phyloP scores from a whole-genome alignment of 2,329 filamentous ascomycete genomes.

The Harringtonia lauricola region DNA sequence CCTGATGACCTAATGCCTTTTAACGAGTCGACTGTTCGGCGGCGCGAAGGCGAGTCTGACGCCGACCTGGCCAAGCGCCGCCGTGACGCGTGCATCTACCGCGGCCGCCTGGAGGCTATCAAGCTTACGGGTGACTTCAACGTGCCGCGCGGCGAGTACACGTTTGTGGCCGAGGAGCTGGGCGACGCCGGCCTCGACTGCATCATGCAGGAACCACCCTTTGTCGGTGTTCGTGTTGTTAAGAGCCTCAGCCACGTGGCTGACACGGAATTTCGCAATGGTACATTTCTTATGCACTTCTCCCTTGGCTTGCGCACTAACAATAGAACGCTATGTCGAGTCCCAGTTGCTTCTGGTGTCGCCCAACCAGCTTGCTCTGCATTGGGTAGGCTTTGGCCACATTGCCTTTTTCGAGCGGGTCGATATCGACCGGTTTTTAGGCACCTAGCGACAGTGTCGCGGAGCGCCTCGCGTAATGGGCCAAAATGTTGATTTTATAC shows the following conservation, averaged over 20 bases:
- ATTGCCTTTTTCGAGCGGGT: slow-evolving; percentile 52
- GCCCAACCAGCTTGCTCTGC: slow-evolving; percentile 65
- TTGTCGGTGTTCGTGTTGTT: slow-evolving; percentile 65
- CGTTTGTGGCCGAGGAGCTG: slow-evolving; percentile 72
- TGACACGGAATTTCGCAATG: slow-evolving; percentile 54
- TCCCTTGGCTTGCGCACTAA: neutral
- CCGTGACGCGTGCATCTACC: slow-evolving; percentile 38
- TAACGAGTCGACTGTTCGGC: slow-evolving; percentile 29
- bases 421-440: slow-evolving; percentile 41
- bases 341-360: slow-evolving; percentile 71
- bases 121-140: slow-evolving; percentile 91
- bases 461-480: too few relatives aligned
- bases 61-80: slow-evolving; percentile 34
- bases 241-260: slow-evolving; percentile 70
- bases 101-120: slow-evolving; percentile 66
- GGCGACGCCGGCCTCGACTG: slow-evolving; percentile 53
- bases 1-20: slow-evolving; percentile 30
- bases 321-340: slow-evolving; percentile 59
- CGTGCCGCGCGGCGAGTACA: slow-evolving; percentile 75
- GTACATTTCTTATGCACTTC: slow-evolving; percentile 45
- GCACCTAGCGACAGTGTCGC: too few relatives aligned
- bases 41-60: slow-evolving; percentile 29
- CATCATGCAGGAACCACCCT: slow-evolving; percentile 53
- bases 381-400: slow-evolving; percentile 58
- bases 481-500: too few relatives aligned